Evolutionary conservation across 345 rosid genomes (phyloP), one percentile per base, ranked within the genome.

Genomic region (Psidium guajava): DNA sequence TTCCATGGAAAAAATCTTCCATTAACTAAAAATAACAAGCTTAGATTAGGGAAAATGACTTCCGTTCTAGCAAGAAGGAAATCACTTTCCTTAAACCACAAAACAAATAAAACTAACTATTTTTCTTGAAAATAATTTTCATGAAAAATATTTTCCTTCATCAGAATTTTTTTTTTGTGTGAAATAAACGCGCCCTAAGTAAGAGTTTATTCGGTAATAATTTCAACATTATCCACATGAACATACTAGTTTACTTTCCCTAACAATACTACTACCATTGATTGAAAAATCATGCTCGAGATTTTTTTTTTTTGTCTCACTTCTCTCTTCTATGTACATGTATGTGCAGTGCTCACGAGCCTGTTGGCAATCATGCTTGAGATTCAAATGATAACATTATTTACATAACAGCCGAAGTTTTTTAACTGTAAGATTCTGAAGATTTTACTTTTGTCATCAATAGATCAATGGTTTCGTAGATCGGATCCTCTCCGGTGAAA

Each of bases 361-460:
- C 3, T 50, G 0, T 11, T 11, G 52, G 14, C 1, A 52, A 52
- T 52, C 20, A 52, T 52, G 54, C 54, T 52, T 2, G 18, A 52
- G 5, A 64, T 8, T 28, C 4, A 7, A 15, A 13, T 12, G 54
- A 14, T 52, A 5, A 14, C 54, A 6, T 58, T n/a, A n/a, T 58
- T 25, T 5, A 8, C 28, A 58, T 25, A n/a, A 8, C 21, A 28
- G 0, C 1, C 20, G 42, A 40, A 61, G 0, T 28, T 61, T 61
- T 1, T 18, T 6, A 28, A 0, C 15, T 0, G 3, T 6, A 28
- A 61, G 3, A 61, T 28, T 28, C 3, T 3, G 0, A 0, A 28
- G 74, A 61, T 15, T 12, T 57, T 61, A 61, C 42, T 42, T 61
- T 0, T 6, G 42, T 15, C 1, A 18, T 15, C 1, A 18, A 1